A percentile compares a stretch with the other conserved stretches of the same genome.
phyloP scores from a whole-genome alignment of 116 monocot species.

The Posidonia oceanica region DNA sequence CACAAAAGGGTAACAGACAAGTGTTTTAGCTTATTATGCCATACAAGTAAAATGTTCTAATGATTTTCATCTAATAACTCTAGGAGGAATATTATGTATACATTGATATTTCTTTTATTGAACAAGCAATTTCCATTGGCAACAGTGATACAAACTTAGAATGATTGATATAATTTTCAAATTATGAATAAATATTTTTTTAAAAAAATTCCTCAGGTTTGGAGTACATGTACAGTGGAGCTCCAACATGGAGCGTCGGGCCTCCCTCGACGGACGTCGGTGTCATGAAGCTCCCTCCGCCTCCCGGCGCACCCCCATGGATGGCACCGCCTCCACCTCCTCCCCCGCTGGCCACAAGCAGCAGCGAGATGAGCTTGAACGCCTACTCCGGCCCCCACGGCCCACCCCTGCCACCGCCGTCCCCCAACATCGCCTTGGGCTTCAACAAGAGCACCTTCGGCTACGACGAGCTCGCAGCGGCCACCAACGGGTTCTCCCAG shows the following conservation, averaged over 20 bases:
- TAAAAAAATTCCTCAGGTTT: not conserved
- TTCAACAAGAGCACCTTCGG: slow-evolving; percentile 59
- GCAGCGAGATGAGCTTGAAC: slow-evolving; percentile 33
- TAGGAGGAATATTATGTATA: not conserved
- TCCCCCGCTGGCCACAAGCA: slow-evolving; percentile 8
- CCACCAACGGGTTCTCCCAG: slow-evolving; percentile 36
- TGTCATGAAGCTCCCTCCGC: slow-evolving; percentile 25
- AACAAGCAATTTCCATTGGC: too few species aligned
- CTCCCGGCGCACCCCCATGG: slow-evolving; percentile 6
- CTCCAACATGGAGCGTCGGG: not conserved
- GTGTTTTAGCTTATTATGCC: not conserved
- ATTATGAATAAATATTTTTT: too few species aligned
- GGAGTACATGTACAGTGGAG: not conserved
- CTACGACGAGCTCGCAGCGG: slow-evolving; percentile 49
- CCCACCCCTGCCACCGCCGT: slow-evolving; percentile 34
- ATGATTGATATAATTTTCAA: too few species aligned
- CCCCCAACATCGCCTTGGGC: slow-evolving; percentile 42
- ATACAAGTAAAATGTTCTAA: too few species aligned
- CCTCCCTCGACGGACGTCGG: not conserved
- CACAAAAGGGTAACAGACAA: slow-evolving; percentile 20
- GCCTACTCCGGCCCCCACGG: slow-evolving; percentile 23
- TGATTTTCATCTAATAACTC: too few species aligned
- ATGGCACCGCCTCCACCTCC: slow-evolving; percentile 19
- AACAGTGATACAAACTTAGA: too few species aligned
- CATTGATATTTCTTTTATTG: not conserved